phyloP scores from a whole-genome alignment of 345 rosid species.

The Sonneratia caseolaris region DNA sequence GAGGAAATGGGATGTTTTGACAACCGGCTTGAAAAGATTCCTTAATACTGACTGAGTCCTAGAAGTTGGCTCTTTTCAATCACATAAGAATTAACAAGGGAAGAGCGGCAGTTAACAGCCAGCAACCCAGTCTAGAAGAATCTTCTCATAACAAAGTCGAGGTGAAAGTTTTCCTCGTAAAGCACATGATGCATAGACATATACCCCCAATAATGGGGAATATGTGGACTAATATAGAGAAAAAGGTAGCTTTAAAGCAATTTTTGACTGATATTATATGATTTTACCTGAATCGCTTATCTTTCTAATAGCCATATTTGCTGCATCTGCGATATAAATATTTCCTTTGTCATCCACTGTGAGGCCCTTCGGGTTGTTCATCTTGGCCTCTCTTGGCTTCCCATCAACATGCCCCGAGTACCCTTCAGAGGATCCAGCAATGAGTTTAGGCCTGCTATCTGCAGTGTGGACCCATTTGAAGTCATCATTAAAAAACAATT shows the following conservation, averaged over 20 bases:
- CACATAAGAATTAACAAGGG: neutral
- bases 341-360: conserved; percentile 89
- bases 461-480: conserved; percentile 15
- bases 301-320: conserved; percentile 88
- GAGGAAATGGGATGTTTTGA: neutral
- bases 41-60: neutral
- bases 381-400: conserved; percentile 64
- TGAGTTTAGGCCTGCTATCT: conserved; percentile 73
- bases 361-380: conserved; percentile 88
- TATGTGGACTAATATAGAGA: neutral
- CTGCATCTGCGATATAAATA: conserved; percentile 77
- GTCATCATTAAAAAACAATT: conserved; percentile 2
- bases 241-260: neutral
- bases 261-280: neutral
- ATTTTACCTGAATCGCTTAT: conserved; percentile 68
- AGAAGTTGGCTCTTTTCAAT: neutral
- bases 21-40: neutral
- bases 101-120: neutral
- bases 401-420: conserved; percentile 88
- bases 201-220: neutral
- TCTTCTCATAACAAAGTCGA: neutral
- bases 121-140: neutral
- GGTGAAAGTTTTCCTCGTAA: neutral
- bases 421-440: conserved; percentile 88
- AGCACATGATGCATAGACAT: neutral